Percentiles rank a stretch among this genome's conserved stretches.
phyloP scores from a whole-genome alignment of 768 basidiomycete genomes.

The Vararia minispora region DNA sequence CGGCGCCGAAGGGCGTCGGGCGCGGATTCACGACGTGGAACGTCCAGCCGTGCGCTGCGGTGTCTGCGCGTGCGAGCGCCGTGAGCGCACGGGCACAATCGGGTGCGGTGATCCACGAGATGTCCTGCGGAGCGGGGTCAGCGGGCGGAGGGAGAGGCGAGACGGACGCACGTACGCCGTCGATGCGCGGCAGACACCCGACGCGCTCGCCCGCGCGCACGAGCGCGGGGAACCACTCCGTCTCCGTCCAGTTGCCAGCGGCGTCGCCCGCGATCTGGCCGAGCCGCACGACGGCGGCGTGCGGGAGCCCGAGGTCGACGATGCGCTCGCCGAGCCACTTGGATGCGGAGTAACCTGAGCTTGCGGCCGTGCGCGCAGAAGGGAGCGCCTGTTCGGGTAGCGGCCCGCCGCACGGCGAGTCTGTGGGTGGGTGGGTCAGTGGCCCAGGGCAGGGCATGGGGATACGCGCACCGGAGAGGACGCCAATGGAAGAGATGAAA shows the following conservation, averaged over 20 bases:
- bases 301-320: too few relatives aligned
- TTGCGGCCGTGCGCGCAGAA: constrained; percentile 9
- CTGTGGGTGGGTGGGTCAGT: constrained; percentile 7
- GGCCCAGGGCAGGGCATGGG: neutral
- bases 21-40: constrained; percentile 16
- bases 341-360: constrained; percentile 16
- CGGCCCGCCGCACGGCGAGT: constrained; percentile 13
- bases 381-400: constrained; percentile 11
- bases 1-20: constrained; percentile 13
- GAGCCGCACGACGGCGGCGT: constrained; percentile 17
- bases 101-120: constrained; percentile 19
- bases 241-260: constrained; percentile 18
- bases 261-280: constrained; percentile 20
- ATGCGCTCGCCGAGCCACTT: constrained; percentile 17
- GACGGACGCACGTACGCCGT: constrained; percentile 11
- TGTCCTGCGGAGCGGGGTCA: constrained; percentile 4
- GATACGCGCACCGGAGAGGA: constrained; percentile 13
- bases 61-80: constrained; percentile 16
- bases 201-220: constrained; percentile 14
- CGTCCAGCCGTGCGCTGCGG: constrained; percentile 3
- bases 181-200: constrained; percentile 12
- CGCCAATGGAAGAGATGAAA: constrained; percentile 17
- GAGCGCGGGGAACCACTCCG: constrained; percentile 19
- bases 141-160: neutral
- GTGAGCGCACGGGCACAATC: constrained; percentile 17